A percentile compares a stretch with the other conserved stretches of the same genome.
Evolutionary conservation across 1,139 yeast species (phyloP).

Genomic region (Sugiyamaella castrensis): DNA sequence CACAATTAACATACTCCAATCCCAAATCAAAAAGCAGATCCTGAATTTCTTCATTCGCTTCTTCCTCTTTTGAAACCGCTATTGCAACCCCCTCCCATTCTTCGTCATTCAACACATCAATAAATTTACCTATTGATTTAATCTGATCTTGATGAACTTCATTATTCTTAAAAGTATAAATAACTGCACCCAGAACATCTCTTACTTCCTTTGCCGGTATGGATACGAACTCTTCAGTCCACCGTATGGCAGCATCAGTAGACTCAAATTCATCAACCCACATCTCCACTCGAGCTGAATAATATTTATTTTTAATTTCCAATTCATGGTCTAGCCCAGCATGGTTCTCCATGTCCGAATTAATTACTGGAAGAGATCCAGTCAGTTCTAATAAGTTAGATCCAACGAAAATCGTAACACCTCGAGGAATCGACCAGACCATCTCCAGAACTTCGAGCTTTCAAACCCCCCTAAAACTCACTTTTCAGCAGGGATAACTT

Average conservation of each 20-base stretch:
- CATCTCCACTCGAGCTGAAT: constrained; percentile 37
- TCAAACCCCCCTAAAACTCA: constrained; percentile 16
- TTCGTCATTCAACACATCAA: constrained; percentile 28
- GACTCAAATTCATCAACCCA: constrained; percentile 44
- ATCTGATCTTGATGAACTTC: constrained; percentile 19
- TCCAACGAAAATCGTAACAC: too few relatives aligned
- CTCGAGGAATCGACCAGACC: too few relatives aligned
- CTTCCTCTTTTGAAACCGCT: constrained; percentile 21
- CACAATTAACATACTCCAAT: constrained; percentile 29
- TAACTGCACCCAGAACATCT: constrained; percentile 41
- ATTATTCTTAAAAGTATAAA: constrained; percentile 35
- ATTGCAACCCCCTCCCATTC: constrained; percentile 31
- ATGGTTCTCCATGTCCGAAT: constrained; percentile 28
- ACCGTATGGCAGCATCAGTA: constrained; percentile 23
- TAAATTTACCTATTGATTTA: constrained; percentile 20
- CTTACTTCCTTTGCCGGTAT: constrained; percentile 42
- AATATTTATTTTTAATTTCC: constrained; percentile 40
- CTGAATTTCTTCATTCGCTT: constrained; percentile 18
- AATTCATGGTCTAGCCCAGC: constrained; percentile 38
- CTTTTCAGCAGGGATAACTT: constrained; percentile 38
- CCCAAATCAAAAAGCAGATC: constrained; percentile 29
- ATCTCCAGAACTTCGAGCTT: too few relatives aligned
- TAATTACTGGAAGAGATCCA: constrained; percentile 22
- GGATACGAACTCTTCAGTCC: constrained; percentile 40
- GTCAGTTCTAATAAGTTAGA: constrained; percentile 19